Conservation (phyloP, 495 filamentous ascomycete genomes). For the Tuber magnatum region DNA sequence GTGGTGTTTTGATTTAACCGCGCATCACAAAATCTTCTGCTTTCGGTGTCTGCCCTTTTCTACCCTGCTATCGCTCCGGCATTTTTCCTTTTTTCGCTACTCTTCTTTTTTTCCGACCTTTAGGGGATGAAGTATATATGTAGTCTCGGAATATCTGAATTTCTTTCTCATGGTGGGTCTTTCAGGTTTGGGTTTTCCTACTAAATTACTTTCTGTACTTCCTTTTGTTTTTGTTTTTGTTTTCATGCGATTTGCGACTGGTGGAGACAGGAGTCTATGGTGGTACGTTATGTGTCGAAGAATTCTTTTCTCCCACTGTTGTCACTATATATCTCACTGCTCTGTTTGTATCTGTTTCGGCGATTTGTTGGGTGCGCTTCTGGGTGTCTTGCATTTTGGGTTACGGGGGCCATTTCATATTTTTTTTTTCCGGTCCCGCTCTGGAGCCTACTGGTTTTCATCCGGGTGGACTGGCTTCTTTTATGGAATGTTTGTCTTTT, state of each 20-base stretch:
- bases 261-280: slow-evolving; percentile 13
- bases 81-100: neutral
- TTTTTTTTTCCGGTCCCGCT: neutral
- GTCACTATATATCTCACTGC: slow-evolving; percentile 1
- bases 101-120: neutral
- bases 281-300: slow-evolving; percentile 23
- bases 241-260: slow-evolving; percentile 18
- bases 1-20: slow-evolving; percentile 33
- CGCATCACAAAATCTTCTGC: slow-evolving; percentile 3
- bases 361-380: slow-evolving; percentile 3
- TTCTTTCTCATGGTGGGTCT: slow-evolving; percentile 28
- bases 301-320: neutral
- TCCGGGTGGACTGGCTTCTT: neutral
- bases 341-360: neutral
- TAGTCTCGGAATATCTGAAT: slow-evolving; percentile 1
- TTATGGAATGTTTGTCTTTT: slow-evolving; percentile 3
- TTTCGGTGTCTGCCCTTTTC: slow-evolving; percentile 16
- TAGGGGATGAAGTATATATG: neutral
- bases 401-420: neutral
- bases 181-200: slow-evolving; percentile 28
- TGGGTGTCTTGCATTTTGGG: slow-evolving; percentile 5
- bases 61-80: slow-evolving; percentile 4
- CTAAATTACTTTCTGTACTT: slow-evolving; percentile 26
- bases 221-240: slow-evolving; percentile 26
- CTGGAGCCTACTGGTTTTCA: neutral